Evolutionary conservation across 495 filamentous ascomycete species (phyloP).

Genomic region (Xylaria curta): DNA sequence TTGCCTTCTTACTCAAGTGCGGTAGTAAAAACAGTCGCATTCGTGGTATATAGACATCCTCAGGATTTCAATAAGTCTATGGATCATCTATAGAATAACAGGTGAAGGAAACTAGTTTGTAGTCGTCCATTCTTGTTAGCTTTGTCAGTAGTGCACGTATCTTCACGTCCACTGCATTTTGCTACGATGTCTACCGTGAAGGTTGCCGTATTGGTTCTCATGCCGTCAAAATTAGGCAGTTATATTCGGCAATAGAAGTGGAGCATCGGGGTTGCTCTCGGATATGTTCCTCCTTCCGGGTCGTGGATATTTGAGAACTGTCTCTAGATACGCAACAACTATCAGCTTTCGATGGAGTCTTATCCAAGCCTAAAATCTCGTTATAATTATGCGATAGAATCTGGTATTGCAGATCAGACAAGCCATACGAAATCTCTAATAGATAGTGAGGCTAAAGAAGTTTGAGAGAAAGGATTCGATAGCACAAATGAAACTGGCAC

Average conservation of each 20-base stretch:
- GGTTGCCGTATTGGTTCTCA: not conserved
- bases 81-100: not conserved
- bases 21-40: not conserved
- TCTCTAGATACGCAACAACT: not conserved
- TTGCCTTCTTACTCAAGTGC: not conserved
- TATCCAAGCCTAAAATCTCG: slow-evolving; percentile 1
- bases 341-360: not conserved
- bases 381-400: not conserved
- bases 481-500: too few species aligned
- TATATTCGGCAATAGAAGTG: slow-evolving; percentile 7
- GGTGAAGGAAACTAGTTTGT: not conserved
- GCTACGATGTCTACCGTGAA: not conserved
- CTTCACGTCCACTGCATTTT: not conserved
- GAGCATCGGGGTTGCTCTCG: not conserved
- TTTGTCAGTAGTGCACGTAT: not conserved
- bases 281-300: not conserved
- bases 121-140: not conserved
- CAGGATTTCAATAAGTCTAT: not conserved
- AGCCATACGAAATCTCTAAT: not conserved
- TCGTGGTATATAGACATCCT: not conserved
- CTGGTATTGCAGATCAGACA: not conserved
- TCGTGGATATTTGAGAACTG: not conserved
- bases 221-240: slow-evolving; percentile 5
- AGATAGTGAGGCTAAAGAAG: not conserved
- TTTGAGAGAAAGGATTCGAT: not conserved